Percentiles rank a stretch among this genome's conserved stretches.
Conservation (phyloP, 352 stramenopile species). For the Phytopythium mirpurense region DNA sequence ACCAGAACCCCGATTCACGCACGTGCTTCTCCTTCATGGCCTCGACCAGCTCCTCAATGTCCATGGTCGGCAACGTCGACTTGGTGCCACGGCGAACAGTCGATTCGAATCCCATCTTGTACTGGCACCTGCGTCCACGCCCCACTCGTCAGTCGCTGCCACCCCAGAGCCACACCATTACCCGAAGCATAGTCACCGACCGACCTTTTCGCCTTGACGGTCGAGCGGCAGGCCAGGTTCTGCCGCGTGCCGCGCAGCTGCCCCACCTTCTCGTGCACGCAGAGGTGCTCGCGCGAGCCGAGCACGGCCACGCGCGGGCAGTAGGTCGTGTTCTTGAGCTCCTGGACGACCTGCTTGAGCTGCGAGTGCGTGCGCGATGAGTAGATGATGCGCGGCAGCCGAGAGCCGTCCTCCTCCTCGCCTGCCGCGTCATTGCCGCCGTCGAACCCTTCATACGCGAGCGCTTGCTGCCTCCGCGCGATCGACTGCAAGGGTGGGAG, state of each 20-base stretch:
- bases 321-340: conserved; percentile 96
- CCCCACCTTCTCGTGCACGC: conserved; percentile 93
- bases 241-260: conserved; percentile 80
- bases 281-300: conserved; percentile 96
- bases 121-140: conserved; percentile 41
- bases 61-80: conserved; percentile 83
- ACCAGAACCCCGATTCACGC: neutral
- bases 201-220: conserved; percentile 89
- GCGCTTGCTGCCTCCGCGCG: conserved; percentile 5
- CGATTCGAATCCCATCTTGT: conserved; percentile 74
- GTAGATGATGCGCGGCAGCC: conserved; percentile 95
- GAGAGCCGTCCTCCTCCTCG: conserved; percentile 26
- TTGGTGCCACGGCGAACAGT: conserved; percentile 45
- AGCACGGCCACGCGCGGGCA: conserved; percentile 84
- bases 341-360: conserved; percentile 95
- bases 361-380: conserved; percentile 98
- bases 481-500: conserved; percentile 14
- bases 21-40: conserved; percentile 80
- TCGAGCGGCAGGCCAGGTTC: conserved; percentile 81
- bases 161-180: neutral
- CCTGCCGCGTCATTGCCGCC: conserved; percentile 14
- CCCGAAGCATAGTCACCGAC: conserved; percentile 4
- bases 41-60: conserved; percentile 98
- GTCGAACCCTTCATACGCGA: conserved; percentile 50
- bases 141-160: neutral